Evolutionary conservation across 2,329 filamentous ascomycete species (phyloP), one percentile per base, ranked within the genome.

Genomic region (Fusarium decemcellulare): DNA sequence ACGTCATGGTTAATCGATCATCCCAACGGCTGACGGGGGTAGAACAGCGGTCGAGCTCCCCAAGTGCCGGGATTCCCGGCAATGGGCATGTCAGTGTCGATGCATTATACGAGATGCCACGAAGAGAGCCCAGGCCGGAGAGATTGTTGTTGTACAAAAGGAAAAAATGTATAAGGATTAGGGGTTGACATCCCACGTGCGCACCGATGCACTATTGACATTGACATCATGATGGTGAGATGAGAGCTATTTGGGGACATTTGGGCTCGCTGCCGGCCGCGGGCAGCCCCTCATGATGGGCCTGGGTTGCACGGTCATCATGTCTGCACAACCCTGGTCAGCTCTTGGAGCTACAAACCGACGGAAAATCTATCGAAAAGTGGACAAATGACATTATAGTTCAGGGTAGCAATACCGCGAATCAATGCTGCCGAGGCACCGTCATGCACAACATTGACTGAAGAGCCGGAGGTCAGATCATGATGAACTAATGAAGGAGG

Each of bases 151-250:
- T 23, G 23, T 5, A 23, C 23, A 23, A 23, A 5, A 23, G 23
- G 5, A 5, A 5, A 29, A 32, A 27, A 15, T 8, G 16, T 15
- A 37, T 36, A 36, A 40, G 53, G 11, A 23, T 46, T 37, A 34
- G 30, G 51, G 23, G 52, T 8, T 23, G 55, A 44, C 55, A 46
- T 61, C 51, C 34, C 10, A 50, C 23, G 46, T 42, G 14, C 36
- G 36, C 55, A 37, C 23, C 51, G 61, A 71, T 68, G 52, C 62
- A 60, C 60, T 61, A 55, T 61, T 36, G 60, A 18, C 44, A 48
- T 65, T 71, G 67, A 70, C 67, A 68, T 71, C 67, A 70, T 68
- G 67, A 64, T 70, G 67, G 67, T 70, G 50, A 70, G 67, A 68
- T 59, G 48, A 27, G 44, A 18, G 37, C 29, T 68, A 71, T 71